Percentiles rank a stretch among this genome's conserved stretches.
These are phyloP conservation scores for Nitzschia palea DNA, from an alignment of 108 stramenopile genomes.

Conservation along the genomic window DNA sequence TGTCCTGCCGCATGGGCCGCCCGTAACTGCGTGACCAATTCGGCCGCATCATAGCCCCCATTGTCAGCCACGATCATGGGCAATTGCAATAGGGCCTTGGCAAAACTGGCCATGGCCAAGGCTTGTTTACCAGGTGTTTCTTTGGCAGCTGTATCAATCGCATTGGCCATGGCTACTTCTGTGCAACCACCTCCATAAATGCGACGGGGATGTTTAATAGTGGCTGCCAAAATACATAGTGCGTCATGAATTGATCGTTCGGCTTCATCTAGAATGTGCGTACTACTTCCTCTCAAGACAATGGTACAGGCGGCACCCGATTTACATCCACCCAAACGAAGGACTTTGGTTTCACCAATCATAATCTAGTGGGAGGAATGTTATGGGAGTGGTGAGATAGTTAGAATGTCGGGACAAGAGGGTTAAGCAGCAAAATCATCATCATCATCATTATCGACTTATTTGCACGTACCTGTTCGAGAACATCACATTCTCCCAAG, in stretches of 20 bases:
- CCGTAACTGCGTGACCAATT: constrained; percentile 93
- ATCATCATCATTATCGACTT: neutral
- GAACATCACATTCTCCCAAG: constrained; percentile 91
- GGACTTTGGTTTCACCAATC: constrained; percentile 98
- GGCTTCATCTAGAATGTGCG: constrained; percentile 96
- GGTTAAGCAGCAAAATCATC: neutral
- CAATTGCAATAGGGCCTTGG: constrained; percentile 91
- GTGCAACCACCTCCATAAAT: constrained; percentile 97
- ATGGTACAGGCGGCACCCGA: constrained; percentile 97
- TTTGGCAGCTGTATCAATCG: constrained; percentile 88
- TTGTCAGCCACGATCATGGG: constrained; percentile 99
- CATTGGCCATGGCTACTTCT: constrained; percentile 91
- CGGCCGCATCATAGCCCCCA: constrained; percentile 98
- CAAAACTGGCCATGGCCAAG: constrained; percentile 98
- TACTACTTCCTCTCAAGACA: constrained; percentile 95
- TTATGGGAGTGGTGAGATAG: neutral
- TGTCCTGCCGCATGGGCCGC: constrained; percentile 92
- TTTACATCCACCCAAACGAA: constrained; percentile 93
- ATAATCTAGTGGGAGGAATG: constrained; percentile 71
- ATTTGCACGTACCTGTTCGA: constrained; percentile 77
- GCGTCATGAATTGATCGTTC: constrained; percentile 98
- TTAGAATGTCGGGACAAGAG: no score
- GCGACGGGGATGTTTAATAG: constrained; percentile 93
- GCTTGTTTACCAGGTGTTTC: constrained; percentile 96
- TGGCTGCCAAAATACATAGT: constrained; percentile 92